phyloP scores from a whole-genome alignment of 1,139 yeast genomes.

The Hyphopichia wangnamkhiaoensis region DNA sequence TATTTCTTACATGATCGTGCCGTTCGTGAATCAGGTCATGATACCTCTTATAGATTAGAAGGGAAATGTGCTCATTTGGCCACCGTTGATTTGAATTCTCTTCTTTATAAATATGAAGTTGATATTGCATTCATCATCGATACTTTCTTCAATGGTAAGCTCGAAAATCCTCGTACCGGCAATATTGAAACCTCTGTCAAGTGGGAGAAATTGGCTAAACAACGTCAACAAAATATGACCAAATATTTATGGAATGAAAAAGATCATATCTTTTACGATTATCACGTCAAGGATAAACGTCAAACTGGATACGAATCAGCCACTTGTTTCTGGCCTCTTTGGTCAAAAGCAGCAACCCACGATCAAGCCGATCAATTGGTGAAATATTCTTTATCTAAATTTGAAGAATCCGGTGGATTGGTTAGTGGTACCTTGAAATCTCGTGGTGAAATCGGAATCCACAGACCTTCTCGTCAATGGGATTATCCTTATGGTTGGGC shows the following conservation, averaged over 20 bases:
- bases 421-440: constrained; percentile 82
- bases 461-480: constrained; percentile 92
- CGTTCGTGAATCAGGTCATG: constrained; percentile 96
- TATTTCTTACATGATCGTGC: constrained; percentile 93
- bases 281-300: constrained; percentile 58
- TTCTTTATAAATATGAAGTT: constrained; percentile 84
- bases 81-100: constrained; percentile 84
- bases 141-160: constrained; percentile 53
- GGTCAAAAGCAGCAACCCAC: constrained; percentile 74
- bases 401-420: constrained; percentile 88
- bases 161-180: constrained; percentile 26
- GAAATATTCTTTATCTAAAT: constrained; percentile 58
- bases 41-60: constrained; percentile 87
- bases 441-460: constrained; percentile 69
- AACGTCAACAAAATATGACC: constrained; percentile 58
- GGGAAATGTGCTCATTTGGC: constrained; percentile 89
- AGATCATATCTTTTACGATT: constrained; percentile 81
- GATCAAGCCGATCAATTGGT: constrained; percentile 75
- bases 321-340: constrained; percentile 89
- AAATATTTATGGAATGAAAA: constrained; percentile 84
- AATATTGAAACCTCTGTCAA: constrained; percentile 48
- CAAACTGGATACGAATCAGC: constrained; percentile 81
- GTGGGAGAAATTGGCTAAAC: constrained; percentile 62
- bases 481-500: constrained; percentile 99
- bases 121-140: constrained; percentile 75